A percentile compares a stretch with the other conserved stretches of the same genome.
phyloP scores from a whole-genome alignment of 768 basidiomycete species.

The Mycena galericulata region DNA sequence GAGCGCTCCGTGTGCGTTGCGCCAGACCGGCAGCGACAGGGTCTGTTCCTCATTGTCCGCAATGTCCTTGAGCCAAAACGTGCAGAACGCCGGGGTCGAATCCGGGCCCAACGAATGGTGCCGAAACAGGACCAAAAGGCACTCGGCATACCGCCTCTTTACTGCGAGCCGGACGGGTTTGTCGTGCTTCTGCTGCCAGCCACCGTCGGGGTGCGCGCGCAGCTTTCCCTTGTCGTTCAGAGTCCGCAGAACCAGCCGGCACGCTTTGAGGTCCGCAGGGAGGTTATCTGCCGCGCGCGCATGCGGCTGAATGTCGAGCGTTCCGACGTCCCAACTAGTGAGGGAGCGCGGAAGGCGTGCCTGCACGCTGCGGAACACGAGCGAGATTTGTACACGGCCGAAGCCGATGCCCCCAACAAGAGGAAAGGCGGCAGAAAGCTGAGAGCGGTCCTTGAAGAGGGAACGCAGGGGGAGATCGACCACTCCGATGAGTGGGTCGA shows the following conservation, averaged over 20 bases:
- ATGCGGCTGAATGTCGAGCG: conserved; percentile 61
- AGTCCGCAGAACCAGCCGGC: conserved; percentile 56
- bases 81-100: conserved; percentile 49
- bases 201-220: conserved; percentile 41
- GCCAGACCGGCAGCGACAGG: conserved; percentile 28
- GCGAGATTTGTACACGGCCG: conserved; percentile 70
- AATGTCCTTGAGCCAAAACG: conserved; percentile 59
- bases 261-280: conserved; percentile 50
- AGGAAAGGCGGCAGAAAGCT: conserved; percentile 70
- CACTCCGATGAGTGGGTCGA: conserved; percentile 78
- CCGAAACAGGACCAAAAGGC: conserved; percentile 52
- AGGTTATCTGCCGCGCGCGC: conserved; percentile 46
- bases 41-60: conserved; percentile 30
- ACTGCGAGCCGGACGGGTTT: conserved; percentile 52
- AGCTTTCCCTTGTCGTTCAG: conserved; percentile 52
- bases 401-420: conserved; percentile 79
- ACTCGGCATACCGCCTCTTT: conserved; percentile 54
- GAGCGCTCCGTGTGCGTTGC: conserved; percentile 33
- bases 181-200: conserved; percentile 49
- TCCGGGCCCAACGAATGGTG: conserved; percentile 50
- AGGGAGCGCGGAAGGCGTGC: conserved; percentile 67
- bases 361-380: conserved; percentile 77
- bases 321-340: conserved; percentile 78
- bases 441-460: conserved; percentile 62
- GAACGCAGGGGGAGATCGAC: conserved; percentile 65